A percentile compares a stretch with the other conserved stretches of the same genome.
These are phyloP conservation scores for Globisporangium rhizosaccharum DNA, from an alignment of 352 stramenopile genomes.

Conservation along the genomic window DNA sequence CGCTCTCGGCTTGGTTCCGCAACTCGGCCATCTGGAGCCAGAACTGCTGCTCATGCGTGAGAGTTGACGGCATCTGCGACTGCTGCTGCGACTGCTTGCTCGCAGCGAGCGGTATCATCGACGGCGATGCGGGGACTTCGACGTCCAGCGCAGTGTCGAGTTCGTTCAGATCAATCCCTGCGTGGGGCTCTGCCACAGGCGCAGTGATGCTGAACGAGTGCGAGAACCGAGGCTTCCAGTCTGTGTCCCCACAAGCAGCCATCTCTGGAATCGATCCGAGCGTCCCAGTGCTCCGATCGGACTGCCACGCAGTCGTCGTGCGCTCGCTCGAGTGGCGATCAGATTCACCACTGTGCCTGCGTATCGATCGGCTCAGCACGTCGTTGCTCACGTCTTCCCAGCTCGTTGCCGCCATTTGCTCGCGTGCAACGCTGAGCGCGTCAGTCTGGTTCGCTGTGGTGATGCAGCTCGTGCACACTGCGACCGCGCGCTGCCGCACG, in stretches of 20 bases:
- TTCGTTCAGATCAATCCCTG: constrained; percentile 1
- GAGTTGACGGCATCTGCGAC: not conserved
- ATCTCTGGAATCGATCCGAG: not conserved
- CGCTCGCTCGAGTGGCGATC: constrained; percentile 2
- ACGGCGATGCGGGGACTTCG: not conserved
- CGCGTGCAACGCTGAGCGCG: constrained; percentile 2
- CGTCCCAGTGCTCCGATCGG: not conserved
- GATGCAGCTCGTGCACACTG: constrained; percentile 11
- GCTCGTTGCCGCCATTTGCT: constrained; percentile 1
- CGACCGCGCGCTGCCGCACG: not conserved
- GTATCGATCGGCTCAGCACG: not conserved
- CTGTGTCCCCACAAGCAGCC: not conserved
- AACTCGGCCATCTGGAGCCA: constrained; percentile 50
- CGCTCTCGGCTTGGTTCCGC: constrained; percentile 33
- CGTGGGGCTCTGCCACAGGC: not conserved
- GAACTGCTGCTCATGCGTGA: constrained; percentile 20
- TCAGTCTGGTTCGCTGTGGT: constrained; percentile 4
- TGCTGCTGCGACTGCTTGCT: not conserved
- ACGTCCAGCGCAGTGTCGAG: constrained; percentile 2
- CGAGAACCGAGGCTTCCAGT: constrained; percentile 8
- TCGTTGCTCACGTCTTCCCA: constrained; percentile 1
- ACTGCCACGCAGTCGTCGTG: constrained; percentile 8
- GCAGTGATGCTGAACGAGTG: constrained; percentile 9
- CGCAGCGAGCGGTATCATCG: no score
- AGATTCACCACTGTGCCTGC: no score